Evolutionary conservation across 2,329 filamentous ascomycete genomes (phyloP), one percentile per base, ranked within the genome.

Genomic region (Botrytis fragariae): DNA sequence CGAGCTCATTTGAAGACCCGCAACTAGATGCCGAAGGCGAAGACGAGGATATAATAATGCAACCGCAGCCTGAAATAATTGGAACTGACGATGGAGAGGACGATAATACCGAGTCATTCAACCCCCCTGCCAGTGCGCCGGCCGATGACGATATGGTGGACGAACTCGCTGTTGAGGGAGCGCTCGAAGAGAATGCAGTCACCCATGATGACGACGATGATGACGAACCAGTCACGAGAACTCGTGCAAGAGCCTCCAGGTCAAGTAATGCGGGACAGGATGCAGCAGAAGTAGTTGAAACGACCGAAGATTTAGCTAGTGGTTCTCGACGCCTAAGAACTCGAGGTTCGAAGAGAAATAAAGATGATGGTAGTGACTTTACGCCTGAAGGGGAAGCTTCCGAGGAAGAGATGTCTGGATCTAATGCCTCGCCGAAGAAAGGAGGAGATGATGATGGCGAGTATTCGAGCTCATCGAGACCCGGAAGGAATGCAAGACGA

Each of bases 231-330:
- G 74, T 77, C 18, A 77, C 77, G 32, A 63, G 88, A 83, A 20
- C 85, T 83, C 71, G 85, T 83, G 72, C 76, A 54, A 78, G 79
- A 74, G 77, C 76, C 45, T 78, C 79, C 32, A 75, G 78, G 67
- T 81, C 76, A 84, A 85, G 75, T 80, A 84, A 10, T 37, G 71
- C 77, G 57, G 78, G 76, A 44, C 59, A 76, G 64, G 76, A 77
- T 32, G 35, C 72, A 22, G 87, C 89, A 37, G 88, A 89, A 71
- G 88, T 86, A 7, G 86, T 87, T 29, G 86, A 85, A 16, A 84
- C 79, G 51, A 85, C 84, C 1, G 82, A 78, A 29, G 74, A 77
- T 51, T 1, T 75, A 20, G 72, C 76, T 35, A 54, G 74, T 69
- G 74, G 75, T 48, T 82, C 81, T 63, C 74, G 79, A 63, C 77